Base-by-base conservation (phyloP, 441 rosid genomes). In the Viola pubescens region DNA sequence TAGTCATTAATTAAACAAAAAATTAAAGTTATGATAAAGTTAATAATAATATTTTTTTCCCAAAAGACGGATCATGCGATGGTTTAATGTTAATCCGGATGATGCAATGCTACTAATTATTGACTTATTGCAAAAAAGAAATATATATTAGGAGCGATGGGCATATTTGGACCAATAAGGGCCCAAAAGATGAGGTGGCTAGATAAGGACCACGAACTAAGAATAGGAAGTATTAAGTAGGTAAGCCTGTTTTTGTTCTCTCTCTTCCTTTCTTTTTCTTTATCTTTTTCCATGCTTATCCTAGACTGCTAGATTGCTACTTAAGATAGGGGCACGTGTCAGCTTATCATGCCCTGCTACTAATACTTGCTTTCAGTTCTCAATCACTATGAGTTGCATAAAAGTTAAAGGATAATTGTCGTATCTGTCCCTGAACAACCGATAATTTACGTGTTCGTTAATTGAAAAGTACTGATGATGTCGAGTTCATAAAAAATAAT, bases 171-270 rank as follows among this genome's bases (percentile, higher is more conserved):
- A 34, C 64, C 56, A 67, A 37, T 49, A 16, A 69, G 65, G 71
- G 42, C 58, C 61, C 61, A 43, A 57, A 7, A 0, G 51, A 8
- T 48, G 73, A 69, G 58, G 73, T 65, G 75, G 77, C 42, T 6
- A 40, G 80, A 81, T 72, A 75, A 77, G 74, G 65, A 59, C 79
- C 82, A 42, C 61, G 34, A 40, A 44, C n/a, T 11, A 1, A 11
- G 0, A 37, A 0, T 12, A 2, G 2, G 0, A 3, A 1, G 46
- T 11, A 42, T 6, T 2, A 38, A n/a, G 9, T 43, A 9, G 4
- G 46, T 46, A 8, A 7, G 49, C 49, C 49, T 46, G 5, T 11
- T 37, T 16, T 26, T 26, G 34, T 2, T 26, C 34, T 26, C 34
- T 26, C 34, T 26, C 34, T 26, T 1, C 3, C 34, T 26, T 26